Conservation (phyloP, 1,284 basidiomycete genomes). For the Anthracocystis setariae region DNA sequence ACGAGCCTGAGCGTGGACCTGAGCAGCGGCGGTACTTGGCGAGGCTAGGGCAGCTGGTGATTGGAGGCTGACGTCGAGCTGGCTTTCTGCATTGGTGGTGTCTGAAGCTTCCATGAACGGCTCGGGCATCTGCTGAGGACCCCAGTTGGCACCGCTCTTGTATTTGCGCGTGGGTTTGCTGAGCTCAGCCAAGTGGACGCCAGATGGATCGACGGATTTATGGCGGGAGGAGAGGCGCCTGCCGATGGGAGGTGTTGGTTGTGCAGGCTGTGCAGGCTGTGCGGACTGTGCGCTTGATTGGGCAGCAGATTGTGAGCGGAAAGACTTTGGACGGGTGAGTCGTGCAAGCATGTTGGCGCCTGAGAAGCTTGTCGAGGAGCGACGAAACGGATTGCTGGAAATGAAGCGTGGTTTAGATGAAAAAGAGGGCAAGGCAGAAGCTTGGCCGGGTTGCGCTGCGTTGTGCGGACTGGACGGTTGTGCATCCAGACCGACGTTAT, state of each 20-base stretch:
- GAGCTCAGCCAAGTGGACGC: slow-evolving; percentile 46
- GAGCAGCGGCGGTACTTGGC: slow-evolving; percentile 54
- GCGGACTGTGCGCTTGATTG: neutral
- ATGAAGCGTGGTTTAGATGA: slow-evolving; percentile 20
- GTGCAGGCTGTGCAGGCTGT: neutral
- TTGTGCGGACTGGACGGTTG: slow-evolving; percentile 20
- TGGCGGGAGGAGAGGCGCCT: slow-evolving; percentile 29
- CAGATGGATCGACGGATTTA: slow-evolving; percentile 16
- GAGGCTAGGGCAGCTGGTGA: slow-evolving; percentile 24
- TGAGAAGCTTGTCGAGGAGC: slow-evolving; percentile 19
- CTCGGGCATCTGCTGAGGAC: slow-evolving; percentile 39
- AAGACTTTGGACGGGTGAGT: slow-evolving; percentile 19
- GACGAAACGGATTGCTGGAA: slow-evolving; percentile 24
- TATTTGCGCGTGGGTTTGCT: slow-evolving; percentile 49
- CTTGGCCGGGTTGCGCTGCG: neutral
- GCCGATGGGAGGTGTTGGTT: slow-evolving; percentile 26
- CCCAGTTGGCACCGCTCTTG: slow-evolving; percentile 51
- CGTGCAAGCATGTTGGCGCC: slow-evolving; percentile 22
- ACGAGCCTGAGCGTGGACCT: slow-evolving; percentile 30
- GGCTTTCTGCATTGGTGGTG: slow-evolving; percentile 12
- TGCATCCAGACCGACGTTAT: slow-evolving; percentile 11
- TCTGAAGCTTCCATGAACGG: slow-evolving; percentile 52
- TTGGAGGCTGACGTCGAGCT: slow-evolving; percentile 7
- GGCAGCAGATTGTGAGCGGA: slow-evolving; percentile 4
- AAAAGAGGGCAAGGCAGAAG: slow-evolving; percentile 10